Percentiles rank a stretch among this genome's conserved stretches.
Conservation (phyloP, 129 eudicot species). For the Pittosporum tobira region DNA sequence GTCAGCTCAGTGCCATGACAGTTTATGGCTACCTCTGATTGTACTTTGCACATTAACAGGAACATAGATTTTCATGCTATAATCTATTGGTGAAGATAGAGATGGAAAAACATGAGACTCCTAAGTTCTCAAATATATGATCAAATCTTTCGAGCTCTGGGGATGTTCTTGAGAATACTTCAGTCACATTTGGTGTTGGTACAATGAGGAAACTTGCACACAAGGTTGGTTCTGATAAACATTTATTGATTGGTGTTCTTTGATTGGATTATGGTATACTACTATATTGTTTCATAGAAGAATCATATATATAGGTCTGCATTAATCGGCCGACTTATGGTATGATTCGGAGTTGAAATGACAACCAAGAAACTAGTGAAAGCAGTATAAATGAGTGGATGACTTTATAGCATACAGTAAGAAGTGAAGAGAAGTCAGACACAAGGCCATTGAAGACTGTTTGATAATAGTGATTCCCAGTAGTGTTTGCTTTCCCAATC, state of each 20-base stretch:
- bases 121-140: constrained; percentile 18
- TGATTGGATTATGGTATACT: constrained; percentile 21
- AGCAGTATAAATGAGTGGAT: constrained; percentile 15
- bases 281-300: constrained; percentile 8
- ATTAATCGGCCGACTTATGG: constrained; percentile 39
- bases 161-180: constrained; percentile 15
- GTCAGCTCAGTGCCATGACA: too few species aligned
- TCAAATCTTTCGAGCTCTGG: constrained; percentile 24
- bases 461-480: constrained; percentile 1
- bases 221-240: constrained; percentile 35
- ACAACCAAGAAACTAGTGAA: constrained; percentile 31
- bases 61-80: constrained; percentile 38
- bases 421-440: constrained; percentile 20
- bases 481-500: constrained; percentile 6
- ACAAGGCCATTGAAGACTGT: constrained; percentile 19
- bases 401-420: constrained; percentile 34
- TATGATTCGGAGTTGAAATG: constrained; percentile 27
- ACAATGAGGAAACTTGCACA: constrained; percentile 44
- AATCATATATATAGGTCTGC: constrained; percentile 10
- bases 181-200: constrained; percentile 21
- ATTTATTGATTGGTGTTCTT: constrained; percentile 27
- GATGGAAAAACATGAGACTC: constrained; percentile 34
- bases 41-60: constrained; percentile 31
- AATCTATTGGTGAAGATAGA: constrained; percentile 36
- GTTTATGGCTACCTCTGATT: neutral